These are phyloP conservation scores for Talaromyces nanjingensis DNA, from an alignment of 495 filamentous ascomycete genomes.

Conservation along the genomic window DNA sequence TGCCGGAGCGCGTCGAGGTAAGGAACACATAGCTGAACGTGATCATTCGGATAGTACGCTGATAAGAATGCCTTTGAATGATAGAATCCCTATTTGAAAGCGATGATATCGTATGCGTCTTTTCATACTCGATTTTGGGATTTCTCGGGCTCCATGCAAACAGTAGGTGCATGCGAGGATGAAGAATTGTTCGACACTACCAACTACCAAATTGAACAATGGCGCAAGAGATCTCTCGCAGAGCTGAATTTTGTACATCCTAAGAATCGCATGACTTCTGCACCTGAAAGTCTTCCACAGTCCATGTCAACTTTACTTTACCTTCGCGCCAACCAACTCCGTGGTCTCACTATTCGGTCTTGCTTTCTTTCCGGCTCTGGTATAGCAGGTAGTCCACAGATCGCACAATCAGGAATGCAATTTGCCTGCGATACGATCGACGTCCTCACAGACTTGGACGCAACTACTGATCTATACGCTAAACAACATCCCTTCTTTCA, in stretches of 20 bases:
- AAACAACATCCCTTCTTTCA: conserved; percentile 60
- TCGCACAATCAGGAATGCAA: conserved; percentile 50
- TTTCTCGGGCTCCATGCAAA: conserved; percentile 46
- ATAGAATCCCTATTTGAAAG: conserved; percentile 64
- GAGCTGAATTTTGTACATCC: conserved; percentile 25
- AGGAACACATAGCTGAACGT: conserved; percentile 26
- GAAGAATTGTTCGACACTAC: conserved; percentile 58
- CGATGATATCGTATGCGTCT: conserved; percentile 73
- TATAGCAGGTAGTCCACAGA: conserved; percentile 46
- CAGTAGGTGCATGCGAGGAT: conserved; percentile 48
- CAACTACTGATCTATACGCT: conserved; percentile 56
- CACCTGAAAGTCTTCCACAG: conserved; percentile 38
- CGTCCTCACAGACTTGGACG: conserved; percentile 51
- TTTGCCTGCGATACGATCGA: conserved; percentile 58
- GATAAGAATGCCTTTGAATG: conserved; percentile 30
- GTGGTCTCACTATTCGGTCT: conserved; percentile 57
- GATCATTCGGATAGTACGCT: background rate
- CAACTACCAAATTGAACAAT: conserved; percentile 69
- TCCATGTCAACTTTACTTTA: conserved; percentile 57
- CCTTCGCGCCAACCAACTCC: conserved; percentile 57
- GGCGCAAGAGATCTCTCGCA: conserved; percentile 45
- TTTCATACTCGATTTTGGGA: conserved; percentile 77
- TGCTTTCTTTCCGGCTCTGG: conserved; percentile 52
- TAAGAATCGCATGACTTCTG: conserved; percentile 10
- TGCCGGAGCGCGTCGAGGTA: conserved; percentile 51